Conservation (phyloP, 352 stramenopile species). For the Globisporangium uncinulatum region DNA sequence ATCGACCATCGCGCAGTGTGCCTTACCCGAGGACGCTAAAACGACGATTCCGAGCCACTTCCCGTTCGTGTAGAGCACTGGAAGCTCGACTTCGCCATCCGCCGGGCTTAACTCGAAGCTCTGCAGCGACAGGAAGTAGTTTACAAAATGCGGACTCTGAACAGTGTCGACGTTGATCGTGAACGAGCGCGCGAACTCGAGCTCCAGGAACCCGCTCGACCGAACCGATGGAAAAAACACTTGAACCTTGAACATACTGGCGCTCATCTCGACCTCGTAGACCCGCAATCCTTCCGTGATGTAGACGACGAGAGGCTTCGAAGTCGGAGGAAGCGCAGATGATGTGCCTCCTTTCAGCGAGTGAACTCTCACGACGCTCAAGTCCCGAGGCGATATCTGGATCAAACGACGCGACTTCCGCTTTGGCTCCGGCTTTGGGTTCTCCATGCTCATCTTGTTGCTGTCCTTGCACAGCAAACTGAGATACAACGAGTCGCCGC, state of each 20-base stretch:
- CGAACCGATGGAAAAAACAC: conserved; percentile 25
- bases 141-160: conserved; percentile 28
- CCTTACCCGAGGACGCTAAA: conserved; percentile 13
- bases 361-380: conserved; percentile 13
- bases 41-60: conserved; percentile 25
- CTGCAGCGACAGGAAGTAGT: conserved; percentile 29
- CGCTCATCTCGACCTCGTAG: conserved; percentile 45
- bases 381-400: conserved; percentile 16
- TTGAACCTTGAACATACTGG: conserved; percentile 27
- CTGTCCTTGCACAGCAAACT: conserved; percentile 29
- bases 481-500: conserved; percentile 36
- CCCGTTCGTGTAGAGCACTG: conserved; percentile 39
- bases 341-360: background rate
- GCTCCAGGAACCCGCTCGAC: conserved; percentile 4
- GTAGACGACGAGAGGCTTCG: conserved; percentile 32
- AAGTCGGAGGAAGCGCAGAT: conserved; percentile 3
- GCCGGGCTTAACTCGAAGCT: conserved; percentile 23
- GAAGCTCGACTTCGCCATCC: conserved; percentile 16
- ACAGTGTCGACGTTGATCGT: conserved; percentile 31
- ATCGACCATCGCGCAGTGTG: conserved; percentile 45
- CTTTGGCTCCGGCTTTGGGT: conserved; percentile 2
- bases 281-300: conserved; percentile 43
- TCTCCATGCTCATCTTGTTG: conserved; percentile 12
- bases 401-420: conserved; percentile 19
- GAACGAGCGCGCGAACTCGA: conserved; percentile 24